Conservation (phyloP, 2,329 filamentous ascomycete species). For the Cladophialophora chaetospira region DNA sequence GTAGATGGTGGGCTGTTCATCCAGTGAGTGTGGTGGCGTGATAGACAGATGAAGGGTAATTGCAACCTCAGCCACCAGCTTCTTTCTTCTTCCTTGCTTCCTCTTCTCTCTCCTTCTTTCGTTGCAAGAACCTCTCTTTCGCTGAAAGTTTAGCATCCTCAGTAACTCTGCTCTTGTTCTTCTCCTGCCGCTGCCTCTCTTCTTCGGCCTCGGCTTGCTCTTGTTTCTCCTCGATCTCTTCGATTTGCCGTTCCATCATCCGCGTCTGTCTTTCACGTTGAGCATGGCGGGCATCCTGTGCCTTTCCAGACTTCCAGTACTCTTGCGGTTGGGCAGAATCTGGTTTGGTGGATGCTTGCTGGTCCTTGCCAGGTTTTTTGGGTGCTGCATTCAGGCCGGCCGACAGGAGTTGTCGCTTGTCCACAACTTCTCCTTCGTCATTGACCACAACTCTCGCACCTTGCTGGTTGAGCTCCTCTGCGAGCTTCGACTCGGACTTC, state of each 20-base stretch:
- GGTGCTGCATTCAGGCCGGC: constrained; percentile 64
- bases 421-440: constrained; percentile 65
- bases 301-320: constrained; percentile 33
- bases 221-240: constrained; percentile 56
- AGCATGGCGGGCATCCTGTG: constrained; percentile 43
- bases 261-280: constrained; percentile 60
- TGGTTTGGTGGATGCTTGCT: constrained; percentile 11
- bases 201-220: constrained; percentile 60
- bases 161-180: constrained; percentile 61
- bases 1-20: constrained; percentile 46
- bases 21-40: constrained; percentile 26
- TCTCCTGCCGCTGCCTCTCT: constrained; percentile 55
- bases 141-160: constrained; percentile 60
- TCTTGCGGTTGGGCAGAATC: constrained; percentile 15
- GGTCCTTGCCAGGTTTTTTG: constrained; percentile 47
- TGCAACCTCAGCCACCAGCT: constrained; percentile 16
- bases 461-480: constrained; percentile 55
- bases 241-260: constrained; percentile 63
- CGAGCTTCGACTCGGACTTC: constrained; percentile 56
- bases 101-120: constrained; percentile 56
- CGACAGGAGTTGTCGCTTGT: constrained; percentile 63
- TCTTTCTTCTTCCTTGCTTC: constrained; percentile 36
- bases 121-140: constrained; percentile 62
- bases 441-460: constrained; percentile 60
- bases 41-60: neutral